Conservation (phyloP, 345 rosid genomes). For the Corymbia maculata region DNA sequence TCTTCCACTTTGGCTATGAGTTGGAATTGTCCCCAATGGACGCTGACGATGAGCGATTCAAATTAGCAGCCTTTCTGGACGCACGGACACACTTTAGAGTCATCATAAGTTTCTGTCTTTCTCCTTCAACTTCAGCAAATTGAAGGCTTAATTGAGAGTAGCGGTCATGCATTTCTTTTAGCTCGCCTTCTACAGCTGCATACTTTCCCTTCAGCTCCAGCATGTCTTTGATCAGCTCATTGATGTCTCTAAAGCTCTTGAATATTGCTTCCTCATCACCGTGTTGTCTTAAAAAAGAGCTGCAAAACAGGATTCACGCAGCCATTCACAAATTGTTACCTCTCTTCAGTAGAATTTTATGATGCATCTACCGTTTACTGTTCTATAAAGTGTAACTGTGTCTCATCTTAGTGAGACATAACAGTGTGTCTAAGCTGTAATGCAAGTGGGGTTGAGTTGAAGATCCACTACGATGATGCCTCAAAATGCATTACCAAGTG, state of each 20-base stretch:
- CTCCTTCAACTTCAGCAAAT: conserved; percentile 98
- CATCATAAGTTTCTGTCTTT: conserved; percentile 96
- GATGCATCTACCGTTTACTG: not conserved
- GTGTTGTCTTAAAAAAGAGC: conserved; percentile 85
- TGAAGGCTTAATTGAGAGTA: conserved; percentile 93
- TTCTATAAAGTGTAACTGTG: not conserved
- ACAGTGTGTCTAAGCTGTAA: not conserved
- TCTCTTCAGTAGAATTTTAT: not conserved
- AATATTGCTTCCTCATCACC: conserved; percentile 75
- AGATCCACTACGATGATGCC: not conserved
- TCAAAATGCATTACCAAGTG: not conserved
- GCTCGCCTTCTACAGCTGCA: conserved; percentile 58
- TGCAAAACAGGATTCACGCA: conserved; percentile 18
- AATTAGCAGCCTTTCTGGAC: conserved; percentile 36
- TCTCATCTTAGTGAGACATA: not conserved
- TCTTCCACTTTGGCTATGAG: not conserved
- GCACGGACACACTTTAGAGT: conserved; percentile 81
- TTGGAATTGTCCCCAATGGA: conserved; percentile 28
- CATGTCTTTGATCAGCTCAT: conserved; percentile 77
- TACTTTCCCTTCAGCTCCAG: conserved; percentile 70
- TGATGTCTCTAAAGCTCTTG: conserved; percentile 90
- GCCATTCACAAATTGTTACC: not conserved
- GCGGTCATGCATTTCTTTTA: conserved; percentile 88
- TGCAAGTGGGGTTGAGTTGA: not conserved
- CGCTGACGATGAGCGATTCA: conserved; percentile 41